Evolutionary conservation across 2,329 filamentous ascomycete species (phyloP), one percentile per base, ranked within the genome.

Genomic region (Penicillium verrucosum): DNA sequence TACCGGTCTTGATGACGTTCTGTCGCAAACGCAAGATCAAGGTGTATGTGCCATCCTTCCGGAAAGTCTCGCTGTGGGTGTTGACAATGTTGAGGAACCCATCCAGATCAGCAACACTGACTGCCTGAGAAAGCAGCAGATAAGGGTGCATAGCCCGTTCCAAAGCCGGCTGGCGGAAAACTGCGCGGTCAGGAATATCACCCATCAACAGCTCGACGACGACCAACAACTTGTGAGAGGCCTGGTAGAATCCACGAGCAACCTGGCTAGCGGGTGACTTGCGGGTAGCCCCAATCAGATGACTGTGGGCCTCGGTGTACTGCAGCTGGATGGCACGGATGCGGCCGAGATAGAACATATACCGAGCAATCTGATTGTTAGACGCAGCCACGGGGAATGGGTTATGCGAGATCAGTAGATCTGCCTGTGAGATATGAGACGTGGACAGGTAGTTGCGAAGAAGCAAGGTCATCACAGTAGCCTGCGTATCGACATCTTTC

Each of bases 1-100:
- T 96, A 64, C 94, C 94, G 4, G 94, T 99, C 82, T 96, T 96
- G 85, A 99, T 97, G 71, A 99, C 94, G 72, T 99, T 99, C 77
- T 99, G 94, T 67, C 94, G 88, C 60, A 99, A 83, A 61, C 94
- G 92, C 61, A 97, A 84, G 68, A 97, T 95, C 56, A 99, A 82
- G 11, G 92, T 96, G 80, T 97, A 97, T 21, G 93, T 97, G 56
- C 90, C 90, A 73, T 99, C 94, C 64, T 89, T 88, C 70, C 91
- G 89, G 86, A 97, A 99, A 11, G 87, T 88, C 43, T 89, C 85
- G 56, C 88, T 87, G 72, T 96, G 87, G 48, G 87, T 84, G 67
- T 89, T 88, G 60, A 97, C 92, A 43, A 89, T 87, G 64, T 87
- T 90, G 75, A 96, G 84, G 74, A 99, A 99, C 60, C 92, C 92